Evolutionary conservation across 2,329 filamentous ascomycete species (phyloP).

Genomic region (Thelonectria discophora): DNA sequence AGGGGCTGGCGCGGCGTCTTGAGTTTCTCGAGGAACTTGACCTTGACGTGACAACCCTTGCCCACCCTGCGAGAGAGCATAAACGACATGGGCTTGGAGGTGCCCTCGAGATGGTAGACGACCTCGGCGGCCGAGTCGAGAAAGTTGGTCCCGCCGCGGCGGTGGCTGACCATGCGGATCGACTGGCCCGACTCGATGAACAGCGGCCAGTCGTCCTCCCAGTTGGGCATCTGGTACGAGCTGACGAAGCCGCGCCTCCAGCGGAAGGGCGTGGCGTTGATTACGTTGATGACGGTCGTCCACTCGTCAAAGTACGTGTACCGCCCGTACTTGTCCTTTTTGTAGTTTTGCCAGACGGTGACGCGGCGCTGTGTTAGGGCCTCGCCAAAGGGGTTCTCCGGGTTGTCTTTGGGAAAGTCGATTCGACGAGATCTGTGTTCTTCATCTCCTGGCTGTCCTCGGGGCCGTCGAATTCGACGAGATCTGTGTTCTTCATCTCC

Average conservation of each 20-base stretch:
- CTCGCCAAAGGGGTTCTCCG: background rate
- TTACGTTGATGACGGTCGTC: conserved; percentile 34
- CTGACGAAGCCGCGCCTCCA: conserved; percentile 37
- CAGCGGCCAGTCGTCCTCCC: conserved; percentile 38
- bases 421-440: too few relatives aligned
- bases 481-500: too few relatives aligned
- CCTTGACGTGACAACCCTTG: conserved; percentile 14
- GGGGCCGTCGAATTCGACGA: too few relatives aligned
- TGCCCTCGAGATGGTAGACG: conserved; percentile 43
- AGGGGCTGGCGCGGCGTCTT: conserved; percentile 32
- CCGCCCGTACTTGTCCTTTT: background rate
- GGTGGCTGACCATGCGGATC: conserved; percentile 14
- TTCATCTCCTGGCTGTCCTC: too few relatives aligned
- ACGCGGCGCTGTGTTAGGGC: background rate
- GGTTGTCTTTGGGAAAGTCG: too few relatives aligned
- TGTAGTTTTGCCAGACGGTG: background rate
- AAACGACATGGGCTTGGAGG: conserved; percentile 40
- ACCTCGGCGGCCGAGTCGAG: conserved; percentile 43
- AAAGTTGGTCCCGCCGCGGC: background rate
- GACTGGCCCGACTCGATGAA: conserved; percentile 42
- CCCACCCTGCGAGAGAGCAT: conserved; percentile 36
- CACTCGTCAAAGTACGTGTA: background rate
- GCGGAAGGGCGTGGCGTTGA: conserved; percentile 48
- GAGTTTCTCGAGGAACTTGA: conserved; percentile 39
- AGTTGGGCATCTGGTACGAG: conserved; percentile 33